Percentiles rank a stretch among this genome's conserved stretches.
These are phyloP conservation scores for Colletotrichum eremochloae DNA, from an alignment of 2,329 filamentous ascomycete genomes.

Conservation along the genomic window DNA sequence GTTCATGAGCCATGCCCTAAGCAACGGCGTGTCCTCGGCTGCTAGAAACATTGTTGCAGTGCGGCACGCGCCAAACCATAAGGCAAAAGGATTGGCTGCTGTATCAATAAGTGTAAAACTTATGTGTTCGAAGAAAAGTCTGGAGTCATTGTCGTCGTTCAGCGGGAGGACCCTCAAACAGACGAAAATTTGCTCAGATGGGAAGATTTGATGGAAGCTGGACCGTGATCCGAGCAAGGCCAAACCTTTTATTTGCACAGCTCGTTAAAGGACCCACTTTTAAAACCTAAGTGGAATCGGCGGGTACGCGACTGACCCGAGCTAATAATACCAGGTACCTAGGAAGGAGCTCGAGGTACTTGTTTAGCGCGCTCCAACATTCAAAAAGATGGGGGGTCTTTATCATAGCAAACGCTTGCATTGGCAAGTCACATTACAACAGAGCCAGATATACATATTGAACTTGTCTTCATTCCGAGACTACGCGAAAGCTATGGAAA, in stretches of 20 bases:
- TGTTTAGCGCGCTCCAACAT: neutral
- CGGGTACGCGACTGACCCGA: neutral
- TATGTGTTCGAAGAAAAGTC: conserved; percentile 3
- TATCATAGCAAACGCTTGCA: neutral
- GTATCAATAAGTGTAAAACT: conserved; percentile 40
- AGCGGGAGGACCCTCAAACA: conserved; percentile 31
- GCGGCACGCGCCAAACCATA: conserved; percentile 13
- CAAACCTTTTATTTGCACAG: conserved; percentile 36
- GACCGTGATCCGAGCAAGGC: conserved; percentile 22
- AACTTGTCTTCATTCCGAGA: conserved; percentile 42
- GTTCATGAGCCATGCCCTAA: conserved; percentile 84
- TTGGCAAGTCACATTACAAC: neutral
- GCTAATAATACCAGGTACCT: neutral
- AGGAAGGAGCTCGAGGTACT: neutral
- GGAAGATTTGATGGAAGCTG: conserved; percentile 1
- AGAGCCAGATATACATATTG: conserved; percentile 23
- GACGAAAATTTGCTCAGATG: conserved; percentile 18
- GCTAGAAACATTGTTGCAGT: conserved; percentile 69
- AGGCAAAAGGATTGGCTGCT: neutral
- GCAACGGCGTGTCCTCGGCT: conserved; percentile 70
- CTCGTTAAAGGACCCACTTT: conserved; percentile 38
- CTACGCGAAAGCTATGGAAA: conserved; percentile 43
- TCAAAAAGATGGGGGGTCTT: neutral
- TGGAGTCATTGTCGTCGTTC: conserved; percentile 39
- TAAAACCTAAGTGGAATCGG: conserved; percentile 36